Evolutionary conservation across 2,329 filamentous ascomycete species (phyloP), one percentile per base, ranked within the genome.

Genomic region (Geosmithia morbida): DNA sequence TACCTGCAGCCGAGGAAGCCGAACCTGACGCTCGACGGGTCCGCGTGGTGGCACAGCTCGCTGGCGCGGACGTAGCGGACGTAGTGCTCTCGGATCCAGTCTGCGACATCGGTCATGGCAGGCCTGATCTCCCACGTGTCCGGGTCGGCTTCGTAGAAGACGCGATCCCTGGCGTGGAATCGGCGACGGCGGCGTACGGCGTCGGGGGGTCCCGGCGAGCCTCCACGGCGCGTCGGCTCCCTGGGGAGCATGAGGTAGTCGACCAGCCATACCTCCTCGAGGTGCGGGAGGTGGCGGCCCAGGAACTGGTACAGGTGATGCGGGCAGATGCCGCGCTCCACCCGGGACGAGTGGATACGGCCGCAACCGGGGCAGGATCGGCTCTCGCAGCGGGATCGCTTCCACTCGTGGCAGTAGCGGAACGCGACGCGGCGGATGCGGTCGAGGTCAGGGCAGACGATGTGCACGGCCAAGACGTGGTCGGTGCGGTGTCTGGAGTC

Each of bases 271-370:
- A 71, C 68, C 1, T 62, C 57, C 48, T 69, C 61, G 6, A 71
- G 56, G 14, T 64, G 66, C 1, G 64, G 64, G 14, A 66, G 55
- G 50, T 66, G 62, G 10, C 67, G 56, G 2, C 65, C 61, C 7
- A 69, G 56, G 30, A 71, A 68, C 45, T 69, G 65, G 52, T 68
- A 70, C 1, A 69, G 55, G 46, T 71, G 68, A 5, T 56, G 55
- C 0, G 68, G 68, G 29, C 61, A 62, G 14, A 56, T 5, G 39
- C 39, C 14, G 39, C 39, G 14, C 39, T 18, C 14, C 53, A 66
- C 61, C 2, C 56, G 48, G 7, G 19, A 45, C 44, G 29, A 26
- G 37, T 41, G 45, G 17, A 46, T 8, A 7, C 18, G 10, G 14
- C 16, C 17, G 19, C 45, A 46, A 44, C 3, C 49, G 48, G 50